Evolutionary conservation across 2,329 filamentous ascomycete species (phyloP), one percentile per base, ranked within the genome.

Genomic region (Colletotrichum incanum): DNA sequence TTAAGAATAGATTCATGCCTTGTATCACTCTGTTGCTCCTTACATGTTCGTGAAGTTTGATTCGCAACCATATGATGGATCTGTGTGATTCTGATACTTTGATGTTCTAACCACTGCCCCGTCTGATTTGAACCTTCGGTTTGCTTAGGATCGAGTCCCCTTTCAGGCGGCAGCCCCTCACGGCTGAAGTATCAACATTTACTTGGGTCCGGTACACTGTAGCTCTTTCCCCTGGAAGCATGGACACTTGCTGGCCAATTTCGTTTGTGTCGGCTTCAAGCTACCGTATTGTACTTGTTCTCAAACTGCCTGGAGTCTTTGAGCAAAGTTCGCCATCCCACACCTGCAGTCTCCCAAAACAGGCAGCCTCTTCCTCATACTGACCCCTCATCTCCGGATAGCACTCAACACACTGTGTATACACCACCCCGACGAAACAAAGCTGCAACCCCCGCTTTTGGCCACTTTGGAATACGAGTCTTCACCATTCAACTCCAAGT

Each of bases 401-500:
- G 59, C 45, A 59, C 47, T 41, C 43, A 39, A 28, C 28, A 52
- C 34, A 41, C n/a, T 43, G 18, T 50, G n/a, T 34, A n/a, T 41
- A 71, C 59, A 64, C 52, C 64, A 71, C 31, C 65, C 47, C 49
- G 65, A 65, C 65, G 65, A 64, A 70, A 72, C 65, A 65, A 59
- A 54, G 54, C 65, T 72, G 59, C 59, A 54, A 70, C 41, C 70
- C 66, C 70, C 65, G 60, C 70, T 72, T 72, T 60, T 65, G 47
- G 39, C n/a, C 54, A 61, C 66, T 54, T 2, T 26, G 12, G 26
- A 65, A 28, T 26, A n/a, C 41, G 9, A 45, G 12, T 43, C 43
- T 56, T 82, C 76, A 85, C 77, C 79, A 82, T 61, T 83, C 83
- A 41, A 84, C 82, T 14, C 83, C 82, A 58, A 88, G 75, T 37